phyloP scores from a whole-genome alignment of 306 rosid species.

The Dicorynia guianensis region DNA sequence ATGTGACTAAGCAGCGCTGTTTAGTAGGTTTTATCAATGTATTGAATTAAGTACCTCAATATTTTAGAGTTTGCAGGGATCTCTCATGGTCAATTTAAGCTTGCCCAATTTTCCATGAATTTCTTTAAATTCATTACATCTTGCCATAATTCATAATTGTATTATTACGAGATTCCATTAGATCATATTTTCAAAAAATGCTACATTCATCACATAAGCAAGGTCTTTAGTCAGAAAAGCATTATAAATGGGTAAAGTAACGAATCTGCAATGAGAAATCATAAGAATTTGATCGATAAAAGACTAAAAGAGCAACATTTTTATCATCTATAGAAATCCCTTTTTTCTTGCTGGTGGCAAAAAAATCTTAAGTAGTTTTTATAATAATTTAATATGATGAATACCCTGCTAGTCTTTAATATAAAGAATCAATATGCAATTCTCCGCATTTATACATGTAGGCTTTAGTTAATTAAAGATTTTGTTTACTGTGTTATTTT shows the following conservation, averaged over 20 bases:
- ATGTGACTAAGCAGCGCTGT: slow-evolving; percentile 16
- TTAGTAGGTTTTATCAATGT: neutral
- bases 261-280: neutral
- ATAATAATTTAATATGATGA: neutral
- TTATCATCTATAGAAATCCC: neutral
- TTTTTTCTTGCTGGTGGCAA: neutral
- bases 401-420: slow-evolving; percentile 12
- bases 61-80: slow-evolving; percentile 8
- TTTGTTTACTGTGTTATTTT: slow-evolving; percentile 20
- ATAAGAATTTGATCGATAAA: neutral
- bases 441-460: slow-evolving; percentile 4
- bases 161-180: neutral
- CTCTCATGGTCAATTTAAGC: slow-evolving; percentile 5
- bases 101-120: slow-evolving; percentile 11
- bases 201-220: neutral
- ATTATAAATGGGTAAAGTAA: neutral
- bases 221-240: slow-evolving; percentile 3
- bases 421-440: slow-evolving; percentile 7
- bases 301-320: neutral
- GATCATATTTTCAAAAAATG: slow-evolving; percentile 12
- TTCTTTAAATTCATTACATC: slow-evolving; percentile 16
- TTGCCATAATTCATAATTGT: slow-evolving; percentile 18
- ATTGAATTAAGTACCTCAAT: neutral
- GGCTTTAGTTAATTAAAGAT: slow-evolving; percentile 16
- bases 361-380: neutral